These are phyloP conservation scores for Aaosphaeria pasadenensis DNA, from an alignment of 2,329 filamentous ascomycete species.

Conservation along the genomic window DNA sequence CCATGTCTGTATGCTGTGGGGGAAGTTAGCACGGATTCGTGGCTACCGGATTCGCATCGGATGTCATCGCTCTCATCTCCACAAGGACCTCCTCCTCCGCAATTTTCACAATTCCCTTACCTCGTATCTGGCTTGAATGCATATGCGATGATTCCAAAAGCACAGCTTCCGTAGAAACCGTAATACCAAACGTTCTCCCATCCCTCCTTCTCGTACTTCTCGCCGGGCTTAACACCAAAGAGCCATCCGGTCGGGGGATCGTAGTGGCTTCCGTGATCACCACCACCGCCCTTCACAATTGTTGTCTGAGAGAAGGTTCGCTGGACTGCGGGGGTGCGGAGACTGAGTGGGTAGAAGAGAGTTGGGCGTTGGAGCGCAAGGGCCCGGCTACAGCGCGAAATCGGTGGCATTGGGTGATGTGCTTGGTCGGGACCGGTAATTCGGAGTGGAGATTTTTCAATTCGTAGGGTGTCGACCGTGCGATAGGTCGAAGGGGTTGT, in stretches of 20 bases:
- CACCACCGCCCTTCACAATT: slow-evolving; percentile 7
- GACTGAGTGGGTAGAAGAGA: slow-evolving; percentile 10
- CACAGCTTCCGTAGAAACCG: slow-evolving; percentile 77
- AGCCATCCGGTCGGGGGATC: slow-evolving; percentile 91
- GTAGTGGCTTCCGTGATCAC: slow-evolving; percentile 71
- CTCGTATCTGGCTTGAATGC: slow-evolving; percentile 98
- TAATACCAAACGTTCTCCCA: slow-evolving; percentile 89
- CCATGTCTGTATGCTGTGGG: slow-evolving; percentile 92
- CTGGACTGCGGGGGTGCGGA: slow-evolving; percentile 7
- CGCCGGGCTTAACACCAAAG: slow-evolving; percentile 88
- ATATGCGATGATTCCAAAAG: slow-evolving; percentile 74
- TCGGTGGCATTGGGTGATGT: slow-evolving; percentile 19
- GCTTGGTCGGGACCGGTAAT: neutral
- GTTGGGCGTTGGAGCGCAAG: slow-evolving; percentile 18
- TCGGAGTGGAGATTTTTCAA: neutral
- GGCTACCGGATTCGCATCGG: neutral
- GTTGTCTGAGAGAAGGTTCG: slow-evolving; percentile 22
- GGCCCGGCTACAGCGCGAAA: slow-evolving; percentile 14
- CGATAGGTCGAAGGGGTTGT: too few species aligned
- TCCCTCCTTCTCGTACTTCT: slow-evolving; percentile 93
- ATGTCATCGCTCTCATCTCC: neutral
- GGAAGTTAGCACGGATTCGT: slow-evolving; percentile 11
- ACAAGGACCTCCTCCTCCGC: neutral
- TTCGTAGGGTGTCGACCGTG: neutral
- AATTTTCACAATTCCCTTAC: slow-evolving; percentile 58